These are phyloP conservation scores for Fraxinus quadrangulata DNA, from an alignment of 257 asterid species.

Conservation along the genomic window DNA sequence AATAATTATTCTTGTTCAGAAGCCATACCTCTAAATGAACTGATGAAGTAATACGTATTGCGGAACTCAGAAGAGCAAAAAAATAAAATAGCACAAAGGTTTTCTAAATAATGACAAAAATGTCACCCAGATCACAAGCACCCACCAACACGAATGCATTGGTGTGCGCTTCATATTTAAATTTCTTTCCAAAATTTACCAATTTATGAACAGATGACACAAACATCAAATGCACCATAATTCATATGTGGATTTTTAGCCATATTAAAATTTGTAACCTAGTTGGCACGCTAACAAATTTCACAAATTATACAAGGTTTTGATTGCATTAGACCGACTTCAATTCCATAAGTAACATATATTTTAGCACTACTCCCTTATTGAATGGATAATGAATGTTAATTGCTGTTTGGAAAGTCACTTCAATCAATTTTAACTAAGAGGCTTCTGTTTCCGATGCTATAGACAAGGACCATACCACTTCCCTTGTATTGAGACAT, in stretches of 20 bases:
- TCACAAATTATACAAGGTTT: neutral
- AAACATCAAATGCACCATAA: neutral
- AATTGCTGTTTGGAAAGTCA: neutral
- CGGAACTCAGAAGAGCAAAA: neutral
- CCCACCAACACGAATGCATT: no score
- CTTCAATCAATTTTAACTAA: neutral
- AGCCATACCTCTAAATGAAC: no score
- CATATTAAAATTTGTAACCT: neutral
- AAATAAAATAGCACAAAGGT: neutral
- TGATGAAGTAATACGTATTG: neutral
- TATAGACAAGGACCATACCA: neutral
- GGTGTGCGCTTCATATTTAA: neutral
- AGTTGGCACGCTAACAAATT: neutral
- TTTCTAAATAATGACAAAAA: neutral
- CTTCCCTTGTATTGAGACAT: neutral
- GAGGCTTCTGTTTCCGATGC: neutral
- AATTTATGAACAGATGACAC: neutral
- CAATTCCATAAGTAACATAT: neutral
- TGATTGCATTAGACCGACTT: neutral
- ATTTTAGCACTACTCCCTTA: neutral
- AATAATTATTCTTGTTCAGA: neutral
- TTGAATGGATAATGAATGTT: neutral
- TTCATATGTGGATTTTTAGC: neutral
- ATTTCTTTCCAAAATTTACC: neutral
- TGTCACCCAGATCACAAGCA: neutral